Evolutionary conservation across 108 stramenopile species (phyloP).

Genomic region (Licmophora abbreviata): DNA sequence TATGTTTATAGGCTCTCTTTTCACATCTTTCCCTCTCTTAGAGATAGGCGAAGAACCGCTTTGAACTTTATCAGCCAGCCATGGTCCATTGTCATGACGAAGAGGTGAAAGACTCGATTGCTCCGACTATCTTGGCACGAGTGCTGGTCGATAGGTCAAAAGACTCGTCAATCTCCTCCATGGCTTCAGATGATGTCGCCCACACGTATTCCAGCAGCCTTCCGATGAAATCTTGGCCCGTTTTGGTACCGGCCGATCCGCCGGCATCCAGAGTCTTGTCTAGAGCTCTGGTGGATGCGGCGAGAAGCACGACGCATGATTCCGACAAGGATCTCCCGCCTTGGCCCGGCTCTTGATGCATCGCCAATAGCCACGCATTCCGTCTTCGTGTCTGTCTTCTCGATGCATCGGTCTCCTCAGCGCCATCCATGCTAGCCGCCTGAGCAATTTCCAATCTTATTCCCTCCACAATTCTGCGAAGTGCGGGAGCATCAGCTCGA

Average conservation of each 20-base stretch:
- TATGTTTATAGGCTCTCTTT: no score
- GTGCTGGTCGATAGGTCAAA: slow-evolving; percentile 48
- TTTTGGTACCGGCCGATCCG: slow-evolving; percentile 40
- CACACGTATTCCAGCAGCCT: slow-evolving; percentile 49
- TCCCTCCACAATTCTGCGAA: slow-evolving; percentile 72
- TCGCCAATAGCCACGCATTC: slow-evolving; percentile 68
- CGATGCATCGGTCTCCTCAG: slow-evolving; percentile 25
- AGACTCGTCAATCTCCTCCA: slow-evolving; percentile 52
- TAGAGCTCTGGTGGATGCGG: slow-evolving; percentile 67
- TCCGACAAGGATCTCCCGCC: slow-evolving; percentile 47
- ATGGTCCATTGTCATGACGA: no score
- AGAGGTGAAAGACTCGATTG: slow-evolving; percentile 50
- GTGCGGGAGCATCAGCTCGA: slow-evolving; percentile 79
- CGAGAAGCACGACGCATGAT: slow-evolving; percentile 58
- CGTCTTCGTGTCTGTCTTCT: slow-evolving; percentile 45
- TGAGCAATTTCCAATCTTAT: slow-evolving; percentile 75
- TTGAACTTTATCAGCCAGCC: no score
- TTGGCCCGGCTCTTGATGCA: slow-evolving; percentile 61
- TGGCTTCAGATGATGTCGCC: slow-evolving; percentile 20
- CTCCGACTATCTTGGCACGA: slow-evolving; percentile 28
- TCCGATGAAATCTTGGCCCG: slow-evolving; percentile 37
- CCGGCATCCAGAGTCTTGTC: slow-evolving; percentile 47
- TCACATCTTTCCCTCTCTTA: no score
- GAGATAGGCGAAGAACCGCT: no score
- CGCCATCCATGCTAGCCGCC: slow-evolving; percentile 56